A percentile compares a stretch with the other conserved stretches of the same genome.
These are phyloP conservation scores for Bremia lactucae DNA, from an alignment of 352 stramenopile species.

Conservation along the genomic window DNA sequence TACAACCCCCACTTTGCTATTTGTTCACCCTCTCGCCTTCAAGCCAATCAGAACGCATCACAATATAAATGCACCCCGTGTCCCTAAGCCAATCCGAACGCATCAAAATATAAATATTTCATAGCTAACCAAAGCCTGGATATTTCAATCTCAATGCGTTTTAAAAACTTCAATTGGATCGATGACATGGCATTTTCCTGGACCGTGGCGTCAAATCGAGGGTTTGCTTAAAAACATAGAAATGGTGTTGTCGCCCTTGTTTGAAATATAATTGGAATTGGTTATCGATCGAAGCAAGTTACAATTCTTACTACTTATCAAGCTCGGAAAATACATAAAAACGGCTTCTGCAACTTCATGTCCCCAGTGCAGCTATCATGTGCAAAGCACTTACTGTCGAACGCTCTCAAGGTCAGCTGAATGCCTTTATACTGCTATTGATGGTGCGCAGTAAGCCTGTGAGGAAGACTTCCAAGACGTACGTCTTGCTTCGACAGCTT, in stretches of 20 bases:
- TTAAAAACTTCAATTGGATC: too few relatives aligned
- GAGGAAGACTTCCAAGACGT: slow-evolving; percentile 90
- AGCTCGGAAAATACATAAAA: slow-evolving; percentile 88
- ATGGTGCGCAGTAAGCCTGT: slow-evolving; percentile 81
- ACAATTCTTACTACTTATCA: slow-evolving; percentile 93
- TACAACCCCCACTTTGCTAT: too few relatives aligned
- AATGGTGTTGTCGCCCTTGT: slow-evolving; percentile 88
- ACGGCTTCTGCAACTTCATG: slow-evolving; percentile 59
- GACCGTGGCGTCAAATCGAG: slow-evolving; percentile 51
- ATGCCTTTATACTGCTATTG: slow-evolving; percentile 91
- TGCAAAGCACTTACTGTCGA: slow-evolving; percentile 87
- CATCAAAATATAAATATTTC: too few relatives aligned
- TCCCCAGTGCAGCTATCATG: slow-evolving; percentile 7
- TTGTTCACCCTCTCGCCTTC: too few relatives aligned
- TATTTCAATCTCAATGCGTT: too few relatives aligned
- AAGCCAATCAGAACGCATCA: too few relatives aligned
- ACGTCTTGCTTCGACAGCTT: slow-evolving; percentile 84
- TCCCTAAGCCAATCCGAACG: too few relatives aligned
- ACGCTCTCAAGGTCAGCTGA: slow-evolving; percentile 93
- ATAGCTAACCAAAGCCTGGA: too few relatives aligned
- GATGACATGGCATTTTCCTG: too few relatives aligned
- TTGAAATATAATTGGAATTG: slow-evolving; percentile 88
- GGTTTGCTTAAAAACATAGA: slow-evolving; percentile 90
- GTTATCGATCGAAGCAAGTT: slow-evolving; percentile 87
- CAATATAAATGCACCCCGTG: too few relatives aligned